Base-by-base conservation (phyloP, 106 monocot genomes). In the Narthecium ossifragum region DNA sequence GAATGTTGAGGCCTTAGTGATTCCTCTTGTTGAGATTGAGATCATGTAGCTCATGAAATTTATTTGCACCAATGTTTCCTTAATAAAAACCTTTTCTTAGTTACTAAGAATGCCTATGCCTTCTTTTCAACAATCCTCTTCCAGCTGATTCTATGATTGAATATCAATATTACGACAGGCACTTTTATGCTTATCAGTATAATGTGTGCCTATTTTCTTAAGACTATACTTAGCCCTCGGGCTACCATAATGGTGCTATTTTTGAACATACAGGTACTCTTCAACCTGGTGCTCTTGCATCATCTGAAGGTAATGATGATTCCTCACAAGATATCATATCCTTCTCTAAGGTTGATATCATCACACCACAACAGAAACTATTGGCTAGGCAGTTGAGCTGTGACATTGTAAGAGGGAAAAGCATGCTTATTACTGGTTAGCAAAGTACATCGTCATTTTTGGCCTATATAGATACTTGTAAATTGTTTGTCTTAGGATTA, bases 381-480 rank as follows among this genome's bases (percentile, higher is more conserved):
- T 62, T 99, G 69, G 98, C 87, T 57, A 77, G 69, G 55, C 55
- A 82, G 28, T 73, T 99, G 66, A 76, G 82, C 1, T 99, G 73
- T 77, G 79, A 91, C 41, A 71, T 99, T 43, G 70, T 59, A 62
- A 75, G 63, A 58, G 84, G 91, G 43, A 85, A 88, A 64, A 91
- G 87, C 59, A 62, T 99, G 31, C 98, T 99, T 33, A 73, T 99
- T 65, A 99, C 98, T 64, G 98, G 98, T 99, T 57, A 61, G 65
- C 62, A n/a, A 61, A 47, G 0, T 33, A 13, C 37, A 33, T n/a
- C 22, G 3, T 4, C 38, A 31, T 22, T 45, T 41, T n/a, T 32
- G 34, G 8, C 10, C 29, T 13, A 14, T 8, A 12, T 12, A 34
- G 26, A 46, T 56, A 38, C 29, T 57, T 15, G 21, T 31, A 25